Evolutionary conservation across 352 stramenopile genomes (phyloP).

Genomic region (Phytophthora pistaciae): DNA sequence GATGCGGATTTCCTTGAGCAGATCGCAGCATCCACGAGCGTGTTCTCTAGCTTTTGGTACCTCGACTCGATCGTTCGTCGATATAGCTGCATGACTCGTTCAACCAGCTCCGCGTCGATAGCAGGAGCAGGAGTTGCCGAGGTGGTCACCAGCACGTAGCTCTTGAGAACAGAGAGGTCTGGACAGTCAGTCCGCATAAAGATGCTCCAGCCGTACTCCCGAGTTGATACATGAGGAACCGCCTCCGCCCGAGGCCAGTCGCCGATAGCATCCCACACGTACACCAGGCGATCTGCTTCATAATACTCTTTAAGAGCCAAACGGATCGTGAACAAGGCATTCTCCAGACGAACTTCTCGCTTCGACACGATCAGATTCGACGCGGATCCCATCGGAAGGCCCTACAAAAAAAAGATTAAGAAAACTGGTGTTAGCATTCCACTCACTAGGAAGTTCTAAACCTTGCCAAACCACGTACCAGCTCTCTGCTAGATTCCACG

Average conservation of each 20-base stretch:
- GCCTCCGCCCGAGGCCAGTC: conserved; percentile 16
- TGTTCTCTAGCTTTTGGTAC: conserved; percentile 34
- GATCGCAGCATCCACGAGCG: conserved; percentile 25
- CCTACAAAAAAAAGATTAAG: conserved; percentile 4
- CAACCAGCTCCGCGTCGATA: conserved; percentile 9
- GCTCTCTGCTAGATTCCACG: conserved; percentile 11
- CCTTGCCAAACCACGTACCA: conserved; percentile 8
- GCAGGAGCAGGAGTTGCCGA: not conserved
- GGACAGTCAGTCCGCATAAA: conserved; percentile 3
- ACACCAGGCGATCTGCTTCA: conserved; percentile 26
- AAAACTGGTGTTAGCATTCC: not conserved
- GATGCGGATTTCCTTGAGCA: not conserved
- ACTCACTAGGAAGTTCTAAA: not conserved
- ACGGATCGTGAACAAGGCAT: conserved; percentile 20
- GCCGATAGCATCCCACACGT: conserved; percentile 27
- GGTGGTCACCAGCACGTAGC: conserved; percentile 21
- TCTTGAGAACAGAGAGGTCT: conserved; percentile 15
- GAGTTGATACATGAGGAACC: conserved; percentile 14
- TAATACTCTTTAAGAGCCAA: conserved; percentile 25
- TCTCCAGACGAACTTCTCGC: conserved; percentile 15
- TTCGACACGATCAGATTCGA: conserved; percentile 29
- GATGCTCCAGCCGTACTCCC: conserved; percentile 22
- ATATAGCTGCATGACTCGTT: conserved; percentile 31
- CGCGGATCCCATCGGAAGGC: conserved; percentile 16
- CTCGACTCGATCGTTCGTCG: conserved; percentile 26